Percentiles rank a stretch among this genome's conserved stretches.
Conservation (phyloP, 352 stramenopile genomes). For the Thalassiosira sp. region DNA sequence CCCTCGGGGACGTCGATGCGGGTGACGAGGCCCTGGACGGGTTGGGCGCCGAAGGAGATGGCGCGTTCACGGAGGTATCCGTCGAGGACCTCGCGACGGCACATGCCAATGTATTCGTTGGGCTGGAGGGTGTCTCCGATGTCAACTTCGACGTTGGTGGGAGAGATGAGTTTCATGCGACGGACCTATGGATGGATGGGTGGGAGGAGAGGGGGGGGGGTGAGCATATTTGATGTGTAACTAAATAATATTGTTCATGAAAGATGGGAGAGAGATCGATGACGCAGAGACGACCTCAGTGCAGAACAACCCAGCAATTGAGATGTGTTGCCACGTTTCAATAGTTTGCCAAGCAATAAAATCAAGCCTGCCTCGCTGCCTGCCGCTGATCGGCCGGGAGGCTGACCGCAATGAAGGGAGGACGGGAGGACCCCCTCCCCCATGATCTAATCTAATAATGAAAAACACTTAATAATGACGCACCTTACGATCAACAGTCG, state of each 20-base stretch:
- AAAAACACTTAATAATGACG: constrained; percentile 17
- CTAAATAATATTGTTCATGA: constrained; percentile 1
- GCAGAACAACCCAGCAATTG: too few relatives aligned
- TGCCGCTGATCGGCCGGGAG: too few relatives aligned
- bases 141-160: constrained; percentile 86
- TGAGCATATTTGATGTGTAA: background rate
- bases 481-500: constrained; percentile 88
- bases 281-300: too few relatives aligned
- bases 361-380: too few relatives aligned
- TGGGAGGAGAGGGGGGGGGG: background rate
- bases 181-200: constrained; percentile 63
- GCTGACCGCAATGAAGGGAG: too few relatives aligned
- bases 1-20: constrained; percentile 82
- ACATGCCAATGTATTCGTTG: constrained; percentile 90
- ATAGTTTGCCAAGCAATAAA: too few relatives aligned
- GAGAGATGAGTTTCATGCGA: constrained; percentile 89
- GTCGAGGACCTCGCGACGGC: constrained; percentile 87
- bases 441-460: too few relatives aligned
- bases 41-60: constrained; percentile 81
- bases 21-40: constrained; percentile 87
- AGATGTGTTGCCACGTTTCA: too few relatives aligned
- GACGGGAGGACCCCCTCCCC: too few relatives aligned
- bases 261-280: too few relatives aligned
- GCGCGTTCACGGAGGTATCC: constrained; percentile 84
- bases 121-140: constrained; percentile 87